Percentiles rank a stretch among this genome's conserved stretches.
These are phyloP conservation scores for Malassezia globosa DNA, from an alignment of 1,284 basidiomycete genomes.

Conservation along the genomic window DNA sequence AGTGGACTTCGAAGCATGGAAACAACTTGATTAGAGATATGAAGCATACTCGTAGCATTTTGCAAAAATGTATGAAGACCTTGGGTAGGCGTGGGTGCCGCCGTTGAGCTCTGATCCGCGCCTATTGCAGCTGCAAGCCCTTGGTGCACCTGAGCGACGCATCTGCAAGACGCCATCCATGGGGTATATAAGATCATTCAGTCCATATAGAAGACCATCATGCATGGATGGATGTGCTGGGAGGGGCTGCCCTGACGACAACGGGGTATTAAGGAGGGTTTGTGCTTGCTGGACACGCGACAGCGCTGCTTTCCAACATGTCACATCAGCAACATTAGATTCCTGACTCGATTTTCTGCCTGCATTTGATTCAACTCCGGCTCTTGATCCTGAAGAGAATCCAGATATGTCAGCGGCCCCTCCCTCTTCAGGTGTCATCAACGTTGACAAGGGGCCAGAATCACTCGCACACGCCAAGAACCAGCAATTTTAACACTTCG, in stretches of 20 bases:
- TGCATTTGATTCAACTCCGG: no score
- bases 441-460: no score
- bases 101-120: background rate
- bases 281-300: constrained; percentile 9
- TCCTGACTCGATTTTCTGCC: background rate
- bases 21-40: background rate
- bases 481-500: no score
- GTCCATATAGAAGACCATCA: constrained; percentile 8
- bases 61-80: constrained; percentile 3
- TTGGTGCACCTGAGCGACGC: background rate
- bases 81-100: background rate
- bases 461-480: no score
- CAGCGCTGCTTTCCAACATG: background rate
- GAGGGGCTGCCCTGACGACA: background rate
- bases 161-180: constrained; percentile 2
- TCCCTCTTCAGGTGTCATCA: no score
- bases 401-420: no score
- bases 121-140: constrained; percentile 5
- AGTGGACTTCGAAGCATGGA: background rate
- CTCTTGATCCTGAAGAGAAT: no score
- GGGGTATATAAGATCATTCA: constrained; percentile 8
- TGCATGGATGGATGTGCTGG: constrained; percentile 1
- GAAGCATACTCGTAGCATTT: background rate
- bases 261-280: background rate
- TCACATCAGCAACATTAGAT: background rate